phyloP scores from a whole-genome alignment of 805 yeast species.

The Pichia manshurica region DNA sequence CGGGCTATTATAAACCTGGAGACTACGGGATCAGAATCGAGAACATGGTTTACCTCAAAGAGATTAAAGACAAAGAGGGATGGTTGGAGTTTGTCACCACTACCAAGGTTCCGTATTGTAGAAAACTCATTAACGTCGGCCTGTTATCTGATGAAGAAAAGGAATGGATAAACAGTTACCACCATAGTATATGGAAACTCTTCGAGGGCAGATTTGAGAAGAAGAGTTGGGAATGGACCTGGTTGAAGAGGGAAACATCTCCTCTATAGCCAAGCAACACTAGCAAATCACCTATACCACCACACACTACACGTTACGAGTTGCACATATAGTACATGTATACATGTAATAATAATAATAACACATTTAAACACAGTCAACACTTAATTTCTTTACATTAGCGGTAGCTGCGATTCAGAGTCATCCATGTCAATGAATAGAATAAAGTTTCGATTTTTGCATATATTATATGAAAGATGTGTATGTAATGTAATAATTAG shows the following conservation, averaged over 20 bases:
- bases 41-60: constrained; percentile 44
- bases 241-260: constrained; percentile 47
- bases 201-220: constrained; percentile 35
- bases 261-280: too few species aligned
- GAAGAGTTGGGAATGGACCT: constrained; percentile 35
- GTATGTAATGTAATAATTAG: not conserved
- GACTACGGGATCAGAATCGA: constrained; percentile 55
- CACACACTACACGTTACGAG: too few species aligned
- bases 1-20: constrained; percentile 56
- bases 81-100: constrained; percentile 51
- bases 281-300: too few species aligned
- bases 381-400: too few species aligned
- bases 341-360: too few species aligned
- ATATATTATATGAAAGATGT: too few species aligned
- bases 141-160: constrained; percentile 43
- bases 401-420: too few species aligned
- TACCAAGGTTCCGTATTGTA: constrained; percentile 54
- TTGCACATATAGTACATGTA: too few species aligned
- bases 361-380: too few species aligned
- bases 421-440: too few species aligned
- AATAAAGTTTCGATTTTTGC: too few species aligned
- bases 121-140: constrained; percentile 41
- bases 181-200: constrained; percentile 41
- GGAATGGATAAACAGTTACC: constrained; percentile 46
- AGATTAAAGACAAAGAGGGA: constrained; percentile 32